phyloP scores from a whole-genome alignment of 2,329 filamentous ascomycete genomes.

The Stachybotrys chartarum region DNA sequence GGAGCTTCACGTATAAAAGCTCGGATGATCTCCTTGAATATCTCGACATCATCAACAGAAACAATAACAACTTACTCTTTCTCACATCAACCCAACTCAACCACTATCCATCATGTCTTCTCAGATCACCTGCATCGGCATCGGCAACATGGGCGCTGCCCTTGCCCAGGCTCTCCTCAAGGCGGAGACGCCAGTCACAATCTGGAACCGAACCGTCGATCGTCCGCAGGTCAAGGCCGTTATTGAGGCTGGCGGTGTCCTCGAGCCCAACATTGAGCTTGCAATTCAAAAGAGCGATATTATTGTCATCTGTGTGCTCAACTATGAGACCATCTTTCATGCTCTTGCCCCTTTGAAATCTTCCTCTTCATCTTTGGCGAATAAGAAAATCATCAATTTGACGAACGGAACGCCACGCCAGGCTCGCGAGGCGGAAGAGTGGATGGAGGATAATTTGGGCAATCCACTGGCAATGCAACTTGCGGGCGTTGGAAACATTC shows the following conservation, averaged over 20 bases:
- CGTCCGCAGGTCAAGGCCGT: constrained; percentile 9
- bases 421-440: constrained; percentile 7
- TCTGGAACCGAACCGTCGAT: constrained; percentile 15
- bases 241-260: constrained; percentile 5
- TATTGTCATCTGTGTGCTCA: constrained; percentile 16
- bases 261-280: background rate
- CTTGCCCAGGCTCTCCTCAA: constrained; percentile 12
- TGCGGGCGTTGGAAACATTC: constrained; percentile 13
- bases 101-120: constrained; percentile 1
- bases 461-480: constrained; percentile 19
- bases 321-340: constrained; percentile 13
- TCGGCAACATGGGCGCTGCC: constrained; percentile 17
- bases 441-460: constrained; percentile 10
- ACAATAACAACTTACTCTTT: background rate
- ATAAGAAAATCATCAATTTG: constrained; percentile 19
- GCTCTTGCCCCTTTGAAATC: background rate
- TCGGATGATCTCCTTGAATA: background rate
- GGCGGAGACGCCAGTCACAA: constrained; percentile 10
- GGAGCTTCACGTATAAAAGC: background rate
- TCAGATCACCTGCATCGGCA: constrained; percentile 11
- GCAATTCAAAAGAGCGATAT: background rate
- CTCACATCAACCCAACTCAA: background rate
- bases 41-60: background rate
- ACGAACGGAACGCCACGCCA: constrained; percentile 11
- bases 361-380: constrained; percentile 2